A percentile compares a stretch with the other conserved stretches of the same genome.
Conservation (phyloP, 2,329 filamentous ascomycete genomes). For the Microcyclospora tardicrescens region DNA sequence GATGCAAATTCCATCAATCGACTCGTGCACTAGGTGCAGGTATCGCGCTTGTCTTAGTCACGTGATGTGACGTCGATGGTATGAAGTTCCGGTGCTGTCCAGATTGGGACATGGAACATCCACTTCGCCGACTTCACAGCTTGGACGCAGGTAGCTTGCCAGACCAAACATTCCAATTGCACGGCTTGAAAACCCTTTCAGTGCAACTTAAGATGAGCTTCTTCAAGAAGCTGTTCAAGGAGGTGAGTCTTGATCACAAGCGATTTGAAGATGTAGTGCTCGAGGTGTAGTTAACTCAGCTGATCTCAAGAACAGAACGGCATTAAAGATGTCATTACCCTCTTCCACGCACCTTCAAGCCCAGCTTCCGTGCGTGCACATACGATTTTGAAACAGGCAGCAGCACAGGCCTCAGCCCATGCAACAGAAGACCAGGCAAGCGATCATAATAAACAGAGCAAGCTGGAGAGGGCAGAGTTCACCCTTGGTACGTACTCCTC, state of each 20-base stretch:
- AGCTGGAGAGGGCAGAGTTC: conserved; percentile 55
- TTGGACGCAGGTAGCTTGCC: no score
- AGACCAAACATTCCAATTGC: no score
- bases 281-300: not conserved
- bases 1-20: no score
- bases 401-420: conserved; percentile 52
- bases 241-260: conserved; percentile 22
- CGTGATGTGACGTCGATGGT: no score
- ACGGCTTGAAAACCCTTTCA: no score
- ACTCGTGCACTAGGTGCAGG: no score
- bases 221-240: conserved; percentile 36
- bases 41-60: no score
- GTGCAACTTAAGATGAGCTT: conserved; percentile 22
- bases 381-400: conserved; percentile 67
- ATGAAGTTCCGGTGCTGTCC: no score
- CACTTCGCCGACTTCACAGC: no score
- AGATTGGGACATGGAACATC: no score
- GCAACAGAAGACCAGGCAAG: conserved; percentile 65
- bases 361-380: conserved; percentile 61
- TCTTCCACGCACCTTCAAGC: conserved; percentile 78
- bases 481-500: conserved; percentile 43
- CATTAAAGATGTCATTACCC: conserved; percentile 68
- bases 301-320: conserved; percentile 22
- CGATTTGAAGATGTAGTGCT: not conserved
- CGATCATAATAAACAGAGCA: conserved; percentile 47